A percentile compares a stretch with the other conserved stretches of the same genome.
phyloP scores from a whole-genome alignment of 2,329 filamentous ascomycete genomes.

The Diaporthe vexans region DNA sequence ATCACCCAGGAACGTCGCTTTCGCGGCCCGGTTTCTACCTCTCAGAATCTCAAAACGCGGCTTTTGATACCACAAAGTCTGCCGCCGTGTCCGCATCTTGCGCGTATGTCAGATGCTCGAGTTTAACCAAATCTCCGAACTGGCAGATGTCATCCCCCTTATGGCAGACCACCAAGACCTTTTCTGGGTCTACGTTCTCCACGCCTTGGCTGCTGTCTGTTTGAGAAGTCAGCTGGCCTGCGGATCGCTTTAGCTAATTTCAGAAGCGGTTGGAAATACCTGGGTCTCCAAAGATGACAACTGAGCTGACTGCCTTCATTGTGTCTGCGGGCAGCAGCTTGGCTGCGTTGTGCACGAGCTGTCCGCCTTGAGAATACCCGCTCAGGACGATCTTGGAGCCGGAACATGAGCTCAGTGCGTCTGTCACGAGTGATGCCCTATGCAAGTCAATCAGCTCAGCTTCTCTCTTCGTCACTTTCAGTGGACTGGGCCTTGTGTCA shows the following conservation, averaged over 20 bases:
- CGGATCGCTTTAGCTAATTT: accelerated
- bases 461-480: accelerated
- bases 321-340: slow-evolving; percentile 41
- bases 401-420: slow-evolving; percentile 54
- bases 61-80: slow-evolving; percentile 43
- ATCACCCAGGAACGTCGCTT: too few species aligned
- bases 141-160: slow-evolving; percentile 47
- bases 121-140: slow-evolving; percentile 44
- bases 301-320: slow-evolving; percentile 44
- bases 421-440: slow-evolving; percentile 50
- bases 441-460: slow-evolving; percentile 19
- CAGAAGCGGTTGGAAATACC: slow-evolving; percentile 18
- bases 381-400: slow-evolving; percentile 57
- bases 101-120: slow-evolving; percentile 48
- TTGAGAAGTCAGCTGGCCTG: not conserved
- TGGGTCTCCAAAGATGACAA: slow-evolving; percentile 50
- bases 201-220: slow-evolving; percentile 42
- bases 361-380: slow-evolving; percentile 53
- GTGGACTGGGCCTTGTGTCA: too few species aligned
- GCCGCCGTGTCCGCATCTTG: slow-evolving; percentile 45
- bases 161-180: slow-evolving; percentile 45
- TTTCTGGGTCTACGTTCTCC: slow-evolving; percentile 39
- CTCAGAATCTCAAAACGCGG: not conserved
- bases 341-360: slow-evolving; percentile 49
- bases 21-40: too few species aligned